These are phyloP conservation scores for Pleurostoma richardsiae DNA, from an alignment of 2,329 filamentous ascomycete species.

Conservation along the genomic window DNA sequence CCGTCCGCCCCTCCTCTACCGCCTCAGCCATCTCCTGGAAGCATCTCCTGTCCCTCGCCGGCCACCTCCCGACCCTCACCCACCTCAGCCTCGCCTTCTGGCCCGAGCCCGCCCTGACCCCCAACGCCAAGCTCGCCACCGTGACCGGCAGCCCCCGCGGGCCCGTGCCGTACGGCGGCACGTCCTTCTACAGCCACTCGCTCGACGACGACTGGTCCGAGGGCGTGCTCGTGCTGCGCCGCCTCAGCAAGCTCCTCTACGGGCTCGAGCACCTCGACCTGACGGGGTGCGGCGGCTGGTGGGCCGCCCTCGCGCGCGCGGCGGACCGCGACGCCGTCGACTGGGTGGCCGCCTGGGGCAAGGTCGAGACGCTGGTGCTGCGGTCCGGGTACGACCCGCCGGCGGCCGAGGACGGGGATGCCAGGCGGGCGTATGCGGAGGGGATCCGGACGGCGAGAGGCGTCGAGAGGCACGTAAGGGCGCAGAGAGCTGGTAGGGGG, in stretches of 20 bases:
- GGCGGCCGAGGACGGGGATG: constrained; percentile 24
- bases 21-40: constrained; percentile 45
- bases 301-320: constrained; percentile 35
- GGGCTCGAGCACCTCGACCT: constrained; percentile 56
- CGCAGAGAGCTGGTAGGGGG: constrained; percentile 40
- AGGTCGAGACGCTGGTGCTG: constrained; percentile 40
- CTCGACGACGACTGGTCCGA: constrained; percentile 57
- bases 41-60: constrained; percentile 49
- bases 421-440: constrained; percentile 24
- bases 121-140: constrained; percentile 43
- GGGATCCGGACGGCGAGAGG: constrained; percentile 29
- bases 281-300: constrained; percentile 54
- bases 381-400: constrained; percentile 32
- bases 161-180: constrained; percentile 47
- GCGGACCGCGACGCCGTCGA: constrained; percentile 44
- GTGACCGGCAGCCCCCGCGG: constrained; percentile 37
- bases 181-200: constrained; percentile 51
- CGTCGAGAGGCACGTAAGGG: constrained; percentile 43
- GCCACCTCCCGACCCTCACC: constrained; percentile 48
- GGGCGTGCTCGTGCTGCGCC: constrained; percentile 48
- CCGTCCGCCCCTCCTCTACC: constrained; percentile 29
- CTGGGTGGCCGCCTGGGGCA: constrained; percentile 50
- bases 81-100: constrained; percentile 59
- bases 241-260: constrained; percentile 50
- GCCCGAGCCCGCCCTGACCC: constrained; percentile 55